Percentiles rank a stretch among this genome's conserved stretches.
phyloP scores from a whole-genome alignment of 2,329 filamentous ascomycete genomes.

The Cladosporium phlei region DNA sequence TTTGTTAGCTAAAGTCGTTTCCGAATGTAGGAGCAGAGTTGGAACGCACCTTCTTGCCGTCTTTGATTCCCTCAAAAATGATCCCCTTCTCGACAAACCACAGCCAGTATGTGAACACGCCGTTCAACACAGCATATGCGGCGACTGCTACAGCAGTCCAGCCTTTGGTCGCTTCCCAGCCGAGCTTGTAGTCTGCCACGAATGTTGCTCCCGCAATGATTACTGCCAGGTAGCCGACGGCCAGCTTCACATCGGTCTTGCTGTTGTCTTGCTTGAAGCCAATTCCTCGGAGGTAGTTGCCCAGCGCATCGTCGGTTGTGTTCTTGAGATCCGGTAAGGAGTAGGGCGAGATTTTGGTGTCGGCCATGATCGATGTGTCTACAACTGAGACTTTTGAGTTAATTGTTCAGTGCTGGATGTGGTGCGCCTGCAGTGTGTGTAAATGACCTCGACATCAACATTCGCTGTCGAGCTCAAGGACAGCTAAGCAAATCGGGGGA shows the following conservation, averaged over 20 bases:
- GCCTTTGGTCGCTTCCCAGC: slow-evolving; percentile 79
- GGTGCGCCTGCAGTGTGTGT: not conserved
- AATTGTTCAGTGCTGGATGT: not conserved
- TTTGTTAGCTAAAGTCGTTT: not conserved
- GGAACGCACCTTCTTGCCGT: slow-evolving; percentile 59
- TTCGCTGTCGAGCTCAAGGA: too few relatives aligned
- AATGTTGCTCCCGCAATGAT: slow-evolving; percentile 77
- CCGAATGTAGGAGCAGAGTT: not conserved
- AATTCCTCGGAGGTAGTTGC: slow-evolving; percentile 86
- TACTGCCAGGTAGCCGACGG: slow-evolving; percentile 78
- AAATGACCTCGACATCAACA: too few relatives aligned
- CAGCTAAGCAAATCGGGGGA: too few relatives aligned
- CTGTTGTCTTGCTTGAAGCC: slow-evolving; percentile 77
- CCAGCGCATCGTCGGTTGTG: slow-evolving; percentile 89
- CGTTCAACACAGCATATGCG: slow-evolving; percentile 75
- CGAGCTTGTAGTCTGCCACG: slow-evolving; percentile 83
- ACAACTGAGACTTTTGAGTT: too few relatives aligned
- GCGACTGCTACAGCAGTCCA: slow-evolving; percentile 76
- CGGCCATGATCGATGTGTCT: slow-evolving; percentile 29
- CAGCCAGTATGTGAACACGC: slow-evolving; percentile 75
- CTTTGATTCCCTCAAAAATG: slow-evolving; percentile 71
- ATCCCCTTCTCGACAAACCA: slow-evolving; percentile 74
- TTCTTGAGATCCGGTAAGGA: slow-evolving; percentile 78
- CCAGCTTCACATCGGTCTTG: slow-evolving; percentile 76
- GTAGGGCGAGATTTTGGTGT: slow-evolving; percentile 32